A percentile compares a stretch with the other conserved stretches of the same genome.
These are phyloP conservation scores for Craspedostauros australis DNA, from an alignment of 108 stramenopile genomes.

Conservation along the genomic window DNA sequence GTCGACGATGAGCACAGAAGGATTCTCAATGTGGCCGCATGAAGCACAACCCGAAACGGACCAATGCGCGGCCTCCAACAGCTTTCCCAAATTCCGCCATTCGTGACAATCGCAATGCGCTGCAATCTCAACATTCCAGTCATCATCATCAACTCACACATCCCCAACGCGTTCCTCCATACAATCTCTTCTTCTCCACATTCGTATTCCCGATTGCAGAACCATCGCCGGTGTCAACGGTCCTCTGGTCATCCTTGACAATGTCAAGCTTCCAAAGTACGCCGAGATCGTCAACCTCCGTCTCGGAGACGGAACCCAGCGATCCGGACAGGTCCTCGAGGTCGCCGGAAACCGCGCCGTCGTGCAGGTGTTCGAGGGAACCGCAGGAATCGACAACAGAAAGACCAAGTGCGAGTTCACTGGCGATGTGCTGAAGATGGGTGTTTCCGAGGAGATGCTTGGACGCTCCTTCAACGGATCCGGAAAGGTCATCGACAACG, in stretches of 20 bases:
- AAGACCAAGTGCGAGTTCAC: constrained; percentile 97
- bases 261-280: constrained; percentile 98
- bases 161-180: too few relatives aligned
- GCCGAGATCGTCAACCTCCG: constrained; percentile 98
- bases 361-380: constrained; percentile 99
- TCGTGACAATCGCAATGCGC: too few relatives aligned
- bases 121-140: too few relatives aligned
- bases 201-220: too few relatives aligned
- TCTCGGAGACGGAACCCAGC: constrained; percentile 90
- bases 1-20: too few relatives aligned
- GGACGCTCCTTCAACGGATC: constrained; percentile 98
- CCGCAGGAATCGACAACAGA: constrained; percentile 98
- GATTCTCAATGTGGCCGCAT: too few relatives aligned
- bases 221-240: constrained; percentile 99
- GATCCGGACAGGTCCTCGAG: constrained; percentile 97
- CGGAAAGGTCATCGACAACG: constrained; percentile 97
- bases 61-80: too few relatives aligned
- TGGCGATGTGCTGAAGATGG: constrained; percentile 98
- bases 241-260: constrained; percentile 98
- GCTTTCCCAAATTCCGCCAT: too few relatives aligned
- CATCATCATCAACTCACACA: too few relatives aligned
- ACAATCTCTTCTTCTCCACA: too few relatives aligned
- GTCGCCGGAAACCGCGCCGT: constrained; percentile 95
- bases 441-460: constrained; percentile 99
- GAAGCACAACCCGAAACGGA: too few relatives aligned